phyloP scores from a whole-genome alignment of 2,329 filamentous ascomycete genomes.

The Fusarium palustre region DNA sequence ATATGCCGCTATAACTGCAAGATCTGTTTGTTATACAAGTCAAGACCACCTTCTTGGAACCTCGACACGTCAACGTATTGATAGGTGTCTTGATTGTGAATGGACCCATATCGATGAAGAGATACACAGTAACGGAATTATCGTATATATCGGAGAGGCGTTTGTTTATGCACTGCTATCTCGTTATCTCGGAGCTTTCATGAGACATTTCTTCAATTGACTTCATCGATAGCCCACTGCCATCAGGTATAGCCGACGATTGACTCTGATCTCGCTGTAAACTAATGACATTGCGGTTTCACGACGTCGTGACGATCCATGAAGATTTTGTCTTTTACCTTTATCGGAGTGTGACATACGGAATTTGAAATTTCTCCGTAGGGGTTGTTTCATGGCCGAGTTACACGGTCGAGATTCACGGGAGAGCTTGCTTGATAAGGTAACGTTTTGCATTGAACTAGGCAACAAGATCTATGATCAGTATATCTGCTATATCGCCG shows the following conservation, averaged over 20 bases:
- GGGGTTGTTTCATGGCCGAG: slow-evolving; percentile 69
- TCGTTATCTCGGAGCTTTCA: slow-evolving; percentile 49
- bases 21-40: slow-evolving; percentile 2
- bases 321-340: slow-evolving; percentile 55
- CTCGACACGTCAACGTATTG: background rate
- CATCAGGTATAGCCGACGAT: slow-evolving; percentile 29
- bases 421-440: slow-evolving; percentile 61
- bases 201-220: slow-evolving; percentile 52
- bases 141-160: background rate
- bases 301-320: slow-evolving; percentile 48
- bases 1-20: background rate
- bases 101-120: background rate
- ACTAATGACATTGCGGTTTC: slow-evolving; percentile 57
- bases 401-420: slow-evolving; percentile 71
- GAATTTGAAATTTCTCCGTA: slow-evolving; percentile 66
- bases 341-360: slow-evolving; percentile 69
- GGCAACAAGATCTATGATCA: background rate
- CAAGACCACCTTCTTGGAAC: background rate
- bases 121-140: background rate
- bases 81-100: background rate
- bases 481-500: background rate
- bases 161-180: slow-evolving; percentile 42
- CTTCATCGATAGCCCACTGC: slow-evolving; percentile 59
- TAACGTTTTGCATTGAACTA: background rate
- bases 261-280: slow-evolving; percentile 54